Base-by-base conservation (phyloP, 306 rosid species). In the Bauhinia variegata region DNA sequence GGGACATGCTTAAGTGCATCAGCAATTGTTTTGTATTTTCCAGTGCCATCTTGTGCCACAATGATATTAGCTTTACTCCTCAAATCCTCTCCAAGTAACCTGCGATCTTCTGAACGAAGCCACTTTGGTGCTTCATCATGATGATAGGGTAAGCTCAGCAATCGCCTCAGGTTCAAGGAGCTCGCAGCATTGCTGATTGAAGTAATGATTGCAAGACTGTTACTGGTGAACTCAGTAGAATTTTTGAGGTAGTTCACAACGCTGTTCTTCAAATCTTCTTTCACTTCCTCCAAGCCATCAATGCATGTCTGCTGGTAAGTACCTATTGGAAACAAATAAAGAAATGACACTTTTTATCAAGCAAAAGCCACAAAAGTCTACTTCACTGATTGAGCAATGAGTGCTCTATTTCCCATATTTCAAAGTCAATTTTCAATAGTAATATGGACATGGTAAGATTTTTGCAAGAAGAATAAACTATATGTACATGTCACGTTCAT, bases 241-340 rank as follows among this genome's bases (percentile, higher is more conserved):
- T 78, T 86, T 71, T 83, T 85, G 8, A 91, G 84, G 19, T 65
- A 53, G 38, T 50, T 78, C 8, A 1, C 42, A 60, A 78, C 23
- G 13, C 14, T 50, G 15, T 2, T 34, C 39, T 58, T 57, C 8
- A 80, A 6, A 6, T 61, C 60, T 50, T 43, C 49, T 51, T 79
- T 79, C 31, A 58, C 70, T 4, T 82, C 82, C 11, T 74, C 76
- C 12, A 91, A 33, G 17, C 78, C 89, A 5, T 91, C 97, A 15
- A 78, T 78, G 79, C 96, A 91, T 3, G 95, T 88, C 17, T 91
- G 82, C 41, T 77, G 87, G 67, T 70, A 81, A 15, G 97, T 88
- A 28, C 84, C 95, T 53, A 77, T 72, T 48, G n/a, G 19, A 76
- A 13, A 48, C 54, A 64, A 39, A 1, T 30, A 64, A 65, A 57